A percentile compares a stretch with the other conserved stretches of the same genome.
phyloP scores from a whole-genome alignment of 192 early-diverging fungal species.

The Endogone sp. region DNA sequence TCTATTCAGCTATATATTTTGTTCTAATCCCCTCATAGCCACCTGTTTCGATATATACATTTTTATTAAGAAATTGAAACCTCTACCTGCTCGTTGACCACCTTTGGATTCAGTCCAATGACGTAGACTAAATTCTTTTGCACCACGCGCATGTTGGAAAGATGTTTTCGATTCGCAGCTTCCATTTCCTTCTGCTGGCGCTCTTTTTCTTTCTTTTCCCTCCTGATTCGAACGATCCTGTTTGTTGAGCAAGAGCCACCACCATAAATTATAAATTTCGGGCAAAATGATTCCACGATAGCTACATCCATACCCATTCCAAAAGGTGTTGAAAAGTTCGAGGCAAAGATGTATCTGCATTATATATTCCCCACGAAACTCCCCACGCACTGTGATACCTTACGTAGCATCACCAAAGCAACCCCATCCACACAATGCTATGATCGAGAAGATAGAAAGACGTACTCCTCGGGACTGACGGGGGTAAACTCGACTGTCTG shows the following conservation, averaged over 20 bases:
- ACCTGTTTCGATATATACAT: neutral
- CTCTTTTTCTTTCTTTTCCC: constrained; percentile 81
- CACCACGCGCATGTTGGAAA: constrained; percentile 90
- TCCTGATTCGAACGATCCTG: constrained; percentile 60
- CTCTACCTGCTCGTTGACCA: constrained; percentile 84
- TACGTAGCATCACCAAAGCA: neutral
- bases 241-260: neutral
- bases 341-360: too few species aligned
- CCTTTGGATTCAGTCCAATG: constrained; percentile 81
- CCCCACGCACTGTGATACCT: neutral
- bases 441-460: constrained; percentile 1
- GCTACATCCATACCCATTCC: too few species aligned
- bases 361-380: too few species aligned
- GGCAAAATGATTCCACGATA: too few species aligned
- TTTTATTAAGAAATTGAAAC: neutral
- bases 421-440: neutral
- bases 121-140: constrained; percentile 99
- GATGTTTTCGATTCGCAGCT: constrained; percentile 66
- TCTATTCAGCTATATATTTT: constrained; percentile 2
- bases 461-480: constrained; percentile 88
- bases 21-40: neutral
- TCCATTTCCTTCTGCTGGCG: constrained; percentile 89
- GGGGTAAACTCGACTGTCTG: constrained; percentile 86
- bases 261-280: too few species aligned
- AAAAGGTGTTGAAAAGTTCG: too few species aligned